Evolutionary conservation across 2,329 filamentous ascomycete genomes (phyloP).

Genomic region (Pseudogymnoascus destructans): DNA sequence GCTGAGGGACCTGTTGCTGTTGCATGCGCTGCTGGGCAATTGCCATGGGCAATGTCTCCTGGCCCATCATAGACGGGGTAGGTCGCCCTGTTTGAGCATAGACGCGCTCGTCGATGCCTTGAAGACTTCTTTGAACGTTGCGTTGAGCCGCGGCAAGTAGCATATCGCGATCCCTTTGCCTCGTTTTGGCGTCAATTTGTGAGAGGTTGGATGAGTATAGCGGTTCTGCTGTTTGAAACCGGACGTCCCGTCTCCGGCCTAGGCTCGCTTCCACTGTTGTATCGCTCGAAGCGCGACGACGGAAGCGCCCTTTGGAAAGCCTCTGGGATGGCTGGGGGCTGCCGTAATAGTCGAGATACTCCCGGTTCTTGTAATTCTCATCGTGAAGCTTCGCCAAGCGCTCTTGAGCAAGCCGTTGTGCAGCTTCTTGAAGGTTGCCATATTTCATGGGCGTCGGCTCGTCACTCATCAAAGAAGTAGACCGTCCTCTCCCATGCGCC

Average conservation of each 20-base stretch:
- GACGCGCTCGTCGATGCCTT: conserved; percentile 70
- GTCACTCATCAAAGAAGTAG: conserved; percentile 26
- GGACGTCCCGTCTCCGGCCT: conserved; percentile 57
- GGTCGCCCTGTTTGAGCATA: conserved; percentile 64
- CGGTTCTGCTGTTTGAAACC: conserved; percentile 55
- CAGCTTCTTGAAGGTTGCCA: conserved; percentile 67
- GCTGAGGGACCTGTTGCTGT: conserved; percentile 28
- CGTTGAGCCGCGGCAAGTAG: conserved; percentile 69
- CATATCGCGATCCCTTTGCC: conserved; percentile 58
- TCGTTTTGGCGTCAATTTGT: conserved; percentile 60
- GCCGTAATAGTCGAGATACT: conserved; percentile 65
- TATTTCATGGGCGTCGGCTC: conserved; percentile 34
- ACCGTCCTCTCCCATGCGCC: conserved; percentile 22
- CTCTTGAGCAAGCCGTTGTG: conserved; percentile 74
- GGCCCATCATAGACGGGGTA: conserved; percentile 51
- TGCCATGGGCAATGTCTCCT: conserved; percentile 58
- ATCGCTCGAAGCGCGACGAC: conserved; percentile 55
- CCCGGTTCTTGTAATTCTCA: conserved; percentile 47
- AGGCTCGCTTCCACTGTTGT: conserved; percentile 40
- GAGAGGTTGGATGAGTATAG: conserved; percentile 56
- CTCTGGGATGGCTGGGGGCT: conserved; percentile 34
- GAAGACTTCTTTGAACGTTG: conserved; percentile 69
- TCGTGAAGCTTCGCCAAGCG: conserved; percentile 68
- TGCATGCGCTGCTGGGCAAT: conserved; percentile 41
- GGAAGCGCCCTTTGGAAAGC: conserved; percentile 37